These are phyloP conservation scores for Penicillium janthinellum DNA, from an alignment of 2,329 filamentous ascomycete species.

Conservation along the genomic window DNA sequence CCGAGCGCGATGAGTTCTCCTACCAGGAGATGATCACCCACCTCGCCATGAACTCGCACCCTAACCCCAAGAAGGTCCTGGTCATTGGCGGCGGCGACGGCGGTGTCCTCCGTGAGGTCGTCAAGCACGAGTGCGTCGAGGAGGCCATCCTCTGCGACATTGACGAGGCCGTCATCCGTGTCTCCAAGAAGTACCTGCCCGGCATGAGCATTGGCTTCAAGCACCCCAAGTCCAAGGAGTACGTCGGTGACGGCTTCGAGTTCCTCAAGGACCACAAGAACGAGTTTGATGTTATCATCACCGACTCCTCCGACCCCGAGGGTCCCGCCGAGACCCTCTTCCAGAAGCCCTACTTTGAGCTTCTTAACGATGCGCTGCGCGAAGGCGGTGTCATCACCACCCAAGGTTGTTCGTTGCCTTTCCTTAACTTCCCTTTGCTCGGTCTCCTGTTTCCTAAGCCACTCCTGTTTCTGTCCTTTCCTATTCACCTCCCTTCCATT, in stretches of 20 bases:
- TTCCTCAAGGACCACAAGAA: slow-evolving; percentile 97
- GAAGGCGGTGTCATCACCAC: slow-evolving; percentile 98
- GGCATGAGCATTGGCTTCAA: slow-evolving; percentile 91
- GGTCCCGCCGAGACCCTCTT: slow-evolving; percentile 95
- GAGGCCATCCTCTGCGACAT: slow-evolving; percentile 97
- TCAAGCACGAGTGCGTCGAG: slow-evolving; percentile 98
- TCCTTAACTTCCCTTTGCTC: slow-evolving; percentile 42
- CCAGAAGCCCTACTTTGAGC: slow-evolving; percentile 98
- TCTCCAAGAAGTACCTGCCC: slow-evolving; percentile 97
- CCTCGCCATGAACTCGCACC: slow-evolving; percentile 97
- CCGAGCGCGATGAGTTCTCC: slow-evolving; percentile 97
- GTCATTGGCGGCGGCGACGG: slow-evolving; percentile 98
- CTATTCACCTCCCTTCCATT: background rate
- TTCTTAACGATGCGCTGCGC: slow-evolving; percentile 83
- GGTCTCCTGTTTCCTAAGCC: background rate
- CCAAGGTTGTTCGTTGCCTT: slow-evolving; percentile 98
- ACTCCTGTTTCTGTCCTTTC: slow-evolving; percentile 2
- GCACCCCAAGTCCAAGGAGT: slow-evolving; percentile 89
- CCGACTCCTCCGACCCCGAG: slow-evolving; percentile 95
- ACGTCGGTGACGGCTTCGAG: slow-evolving; percentile 98
- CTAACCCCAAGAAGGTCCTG: slow-evolving; percentile 95
- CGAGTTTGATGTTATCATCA: slow-evolving; percentile 98
- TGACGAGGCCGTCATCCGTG: slow-evolving; percentile 96
- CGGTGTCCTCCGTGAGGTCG: slow-evolving; percentile 94
- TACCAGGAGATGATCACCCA: slow-evolving; percentile 99